Base-by-base conservation (phyloP, 1,284 basidiomycete species). In the Cystobasidium slooffiae region DNA sequence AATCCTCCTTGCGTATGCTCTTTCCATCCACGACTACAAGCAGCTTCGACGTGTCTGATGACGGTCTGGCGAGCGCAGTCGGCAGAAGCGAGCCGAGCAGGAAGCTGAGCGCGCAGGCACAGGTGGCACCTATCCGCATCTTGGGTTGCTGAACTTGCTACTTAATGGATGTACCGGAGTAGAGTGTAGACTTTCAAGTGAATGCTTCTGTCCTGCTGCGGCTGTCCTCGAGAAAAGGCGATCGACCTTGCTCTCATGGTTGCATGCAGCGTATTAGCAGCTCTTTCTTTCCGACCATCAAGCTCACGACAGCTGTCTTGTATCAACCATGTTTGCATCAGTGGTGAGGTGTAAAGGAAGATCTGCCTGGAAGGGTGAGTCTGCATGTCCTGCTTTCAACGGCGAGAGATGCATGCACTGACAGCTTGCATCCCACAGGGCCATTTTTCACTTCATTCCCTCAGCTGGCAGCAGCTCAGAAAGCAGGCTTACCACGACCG, bases 391-490 rank as follows among this genome's bases (percentile, higher is more conserved):
- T 7, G 8, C n/a, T 20, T 16, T n/a, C 39, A 6, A 59, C 24
- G 55, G 20, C n/a, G n/a, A n/a, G n/a, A n/a, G n/a, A n/a, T 31
- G 20, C 14, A 51, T 16, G 20, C 20, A 51, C 61, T 63, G 61
- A 63, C 16, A 5, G 56, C 56, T 20, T 14, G 22, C 63, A 7
- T n/a, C 20, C 39, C 4, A 3, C 79, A 96, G 95, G 95, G 6
- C 95, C 95, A 22, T 97, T 90, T 84, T 97, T 98, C 80, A 92
- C 96, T 67, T 88, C 94, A 16, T 97, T 98, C 83, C 93, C 94
- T 8, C 93, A 94, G 80, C 85, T 98, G 76, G 87, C 89, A 53
- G 89, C 94, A 69, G 91, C 95, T 3, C 84, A 94, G 70, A 86
- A 89, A 78, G 90, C 90, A 83, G 93, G 93, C 83, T 87, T 65